Base-by-base conservation (phyloP, 2,329 filamentous ascomycete genomes). In the Lecanoromycetidae sp. region DNA sequence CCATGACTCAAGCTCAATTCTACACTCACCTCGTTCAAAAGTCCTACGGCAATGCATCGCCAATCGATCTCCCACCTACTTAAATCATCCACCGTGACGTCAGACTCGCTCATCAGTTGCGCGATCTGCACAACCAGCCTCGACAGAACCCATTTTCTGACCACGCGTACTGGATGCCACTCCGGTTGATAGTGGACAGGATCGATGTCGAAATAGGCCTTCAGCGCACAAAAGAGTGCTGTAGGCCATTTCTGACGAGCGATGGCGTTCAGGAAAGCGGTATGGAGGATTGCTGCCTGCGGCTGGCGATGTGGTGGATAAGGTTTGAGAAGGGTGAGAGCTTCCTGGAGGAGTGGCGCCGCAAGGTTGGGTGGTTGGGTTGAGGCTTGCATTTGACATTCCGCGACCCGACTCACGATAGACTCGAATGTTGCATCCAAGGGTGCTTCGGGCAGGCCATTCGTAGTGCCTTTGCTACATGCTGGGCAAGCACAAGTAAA, bases 401-500 rank as follows among this genome's bases (percentile, higher is more conserved):
- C 40, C 13, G 44, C 15, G 4, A 26, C 41, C 13, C 25, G 29
- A 30, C 25, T 19, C 23, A 13, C 13, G n/a, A 17, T 6, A 20
- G 37, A 40, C 26, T 38, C 34, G 19, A 40, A 30, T 8, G 1
- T 19, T n/a, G 27, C 26, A 20, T 19, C 29, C 2, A 26, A 20
- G 9, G 25, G 46, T 13, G 36, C 25, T n/a, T 54, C 46, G 9
- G 47, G 44, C 20, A 34, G n/a, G 20, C 36, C 32, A 36, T 41
- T 40, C 32, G 23, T 52, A 40, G 2, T 46, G 6, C 61, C 63
- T 54, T 55, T 57, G 23, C 58, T 49, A 54, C 77, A 80, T 58
- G 72, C 72, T 5, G 56, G 50, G 55, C 78, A 82, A 33, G 57
- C 57, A 60, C 78, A 82, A 12, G 60, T 62, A 60, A 82, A 82